A percentile compares a stretch with the other conserved stretches of the same genome.
Evolutionary conservation across 2,329 filamentous ascomycete genomes (phyloP).

Genomic region (Ceratocystis papillata): DNA sequence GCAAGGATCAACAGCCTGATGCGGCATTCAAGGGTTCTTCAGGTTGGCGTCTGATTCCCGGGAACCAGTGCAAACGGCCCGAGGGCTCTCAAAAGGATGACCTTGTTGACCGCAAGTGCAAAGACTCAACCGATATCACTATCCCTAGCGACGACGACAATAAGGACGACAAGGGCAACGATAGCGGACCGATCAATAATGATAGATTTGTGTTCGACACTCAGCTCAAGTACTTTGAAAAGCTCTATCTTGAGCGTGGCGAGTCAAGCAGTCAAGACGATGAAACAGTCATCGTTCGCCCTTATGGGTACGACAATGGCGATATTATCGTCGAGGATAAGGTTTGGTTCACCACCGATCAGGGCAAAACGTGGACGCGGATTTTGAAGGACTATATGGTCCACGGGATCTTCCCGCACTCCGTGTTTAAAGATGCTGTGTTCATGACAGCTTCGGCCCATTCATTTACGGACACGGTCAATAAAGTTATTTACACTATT

Average conservation of each 20-base stretch:
- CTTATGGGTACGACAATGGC: slow-evolving; percentile 31
- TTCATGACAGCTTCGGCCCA: slow-evolving; percentile 62
- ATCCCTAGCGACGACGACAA: slow-evolving; percentile 13
- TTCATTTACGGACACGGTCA: slow-evolving; percentile 34
- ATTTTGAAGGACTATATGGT: slow-evolving; percentile 62
- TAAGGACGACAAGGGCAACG: slow-evolving; percentile 38
- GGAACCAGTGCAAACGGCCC: slow-evolving; percentile 57
- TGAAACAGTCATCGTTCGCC: slow-evolving; percentile 57
- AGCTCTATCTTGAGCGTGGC: slow-evolving; percentile 68
- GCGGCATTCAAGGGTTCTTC: slow-evolving; percentile 75
- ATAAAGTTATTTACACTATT: slow-evolving; percentile 62
- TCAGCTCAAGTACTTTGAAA: slow-evolving; percentile 41
- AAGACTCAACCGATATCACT: slow-evolving; percentile 39
- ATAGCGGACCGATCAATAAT: slow-evolving; percentile 45
- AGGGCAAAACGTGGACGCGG: slow-evolving; percentile 74
- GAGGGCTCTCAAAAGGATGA: slow-evolving; percentile 56
- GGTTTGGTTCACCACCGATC: slow-evolving; percentile 68
- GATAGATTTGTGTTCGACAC: slow-evolving; percentile 54
- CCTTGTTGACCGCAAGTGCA: slow-evolving; percentile 63
- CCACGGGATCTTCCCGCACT: slow-evolving; percentile 61
- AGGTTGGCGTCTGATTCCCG: slow-evolving; percentile 85
- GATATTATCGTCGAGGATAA: slow-evolving; percentile 37
- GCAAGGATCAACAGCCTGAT: slow-evolving; percentile 51
- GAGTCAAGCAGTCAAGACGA: slow-evolving; percentile 53
- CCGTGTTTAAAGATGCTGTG: slow-evolving; percentile 70